Base-by-base conservation (phyloP, 345 rosid species). In the Eutrema heterophyllum region DNA sequence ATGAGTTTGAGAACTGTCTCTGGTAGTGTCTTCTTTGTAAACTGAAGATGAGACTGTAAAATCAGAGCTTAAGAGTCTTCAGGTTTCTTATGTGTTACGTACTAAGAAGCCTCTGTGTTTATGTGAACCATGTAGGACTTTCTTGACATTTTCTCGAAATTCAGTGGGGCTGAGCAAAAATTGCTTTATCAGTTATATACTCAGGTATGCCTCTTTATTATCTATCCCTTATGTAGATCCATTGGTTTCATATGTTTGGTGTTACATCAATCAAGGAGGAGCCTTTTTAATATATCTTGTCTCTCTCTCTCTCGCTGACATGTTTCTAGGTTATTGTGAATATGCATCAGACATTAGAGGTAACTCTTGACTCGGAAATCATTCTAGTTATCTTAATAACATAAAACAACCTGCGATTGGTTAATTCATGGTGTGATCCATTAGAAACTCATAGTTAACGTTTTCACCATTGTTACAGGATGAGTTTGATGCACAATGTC, bases 261-360 rank as follows among this genome's bases (percentile, higher is more conserved):
- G 60, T 67, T 38, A 46, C 45, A 30, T 60, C 0, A 12, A 38
- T 16, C 12, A n/a, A 35, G 38, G 32, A n/a, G 46, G 49, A 14
- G 16, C 7, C n/a, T 60, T 53, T 55, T 60, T 6, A 14, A 52
- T 61, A 2, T 45, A 18, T 45, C 14, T 64, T 7, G 51, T 32
- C 43, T 56, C 2, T 62, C 14, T 67, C 12, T 21, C 24, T 21
- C 24, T 75, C 58, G 35, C 15, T 49, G 13, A 40, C 30, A 32
- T 77, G 76, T 53, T 79, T 81, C 57, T 87, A 90, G 97, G 89
- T 88, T 61, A 81, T 90, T 71, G 80, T 85, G 39, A 84, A 86
- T 67, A 81, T 90, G 90, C 92, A 88, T 80, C 84, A 67, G 63
- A 75, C 68, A 27, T 45, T 84, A 63, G 86, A 84, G 97, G 97